Percentiles rank a stretch among this genome's conserved stretches.
phyloP scores from a whole-genome alignment of 106 monocot species.

The Allium cepa region DNA sequence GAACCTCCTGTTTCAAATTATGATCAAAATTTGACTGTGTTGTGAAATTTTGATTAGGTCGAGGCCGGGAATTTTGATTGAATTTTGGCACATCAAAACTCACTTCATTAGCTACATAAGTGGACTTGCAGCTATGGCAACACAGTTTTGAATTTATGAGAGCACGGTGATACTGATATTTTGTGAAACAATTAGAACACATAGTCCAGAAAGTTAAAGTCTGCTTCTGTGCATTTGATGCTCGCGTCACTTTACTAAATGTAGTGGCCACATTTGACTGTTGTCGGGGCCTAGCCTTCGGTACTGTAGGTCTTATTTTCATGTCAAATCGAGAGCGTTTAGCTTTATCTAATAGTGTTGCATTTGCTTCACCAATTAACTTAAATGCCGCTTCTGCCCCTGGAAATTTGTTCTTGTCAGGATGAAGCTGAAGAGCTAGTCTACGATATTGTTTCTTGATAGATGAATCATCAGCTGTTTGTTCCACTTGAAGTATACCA shows the following conservation, averaged over 20 bases:
- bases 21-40: constrained; percentile 3
- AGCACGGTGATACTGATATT: constrained; percentile 44
- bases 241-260: constrained; percentile 10
- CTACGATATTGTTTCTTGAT: constrained; percentile 82
- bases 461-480: constrained; percentile 47
- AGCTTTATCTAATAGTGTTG: constrained; percentile 36
- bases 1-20: constrained; percentile 6
- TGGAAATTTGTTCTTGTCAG: constrained; percentile 87
- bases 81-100: not conserved
- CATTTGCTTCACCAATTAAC: constrained; percentile 72
- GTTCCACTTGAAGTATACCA: constrained; percentile 70
- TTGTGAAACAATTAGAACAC: constrained; percentile 41
- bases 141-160: constrained; percentile 30
- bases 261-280: constrained; percentile 2
- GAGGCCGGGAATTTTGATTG: not conserved
- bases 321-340: constrained; percentile 61
- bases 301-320: constrained; percentile 25
- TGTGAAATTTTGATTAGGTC: not conserved
- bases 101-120: constrained; percentile 7
- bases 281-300: constrained; percentile 7
- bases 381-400: constrained; percentile 91
- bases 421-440: constrained; percentile 79
- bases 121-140: constrained; percentile 7
- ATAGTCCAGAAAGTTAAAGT: constrained; percentile 46
- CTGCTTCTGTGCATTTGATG: constrained; percentile 20